phyloP scores from a whole-genome alignment of 2,329 filamentous ascomycete species.

The Paraphaeosphaeria minitans region DNA sequence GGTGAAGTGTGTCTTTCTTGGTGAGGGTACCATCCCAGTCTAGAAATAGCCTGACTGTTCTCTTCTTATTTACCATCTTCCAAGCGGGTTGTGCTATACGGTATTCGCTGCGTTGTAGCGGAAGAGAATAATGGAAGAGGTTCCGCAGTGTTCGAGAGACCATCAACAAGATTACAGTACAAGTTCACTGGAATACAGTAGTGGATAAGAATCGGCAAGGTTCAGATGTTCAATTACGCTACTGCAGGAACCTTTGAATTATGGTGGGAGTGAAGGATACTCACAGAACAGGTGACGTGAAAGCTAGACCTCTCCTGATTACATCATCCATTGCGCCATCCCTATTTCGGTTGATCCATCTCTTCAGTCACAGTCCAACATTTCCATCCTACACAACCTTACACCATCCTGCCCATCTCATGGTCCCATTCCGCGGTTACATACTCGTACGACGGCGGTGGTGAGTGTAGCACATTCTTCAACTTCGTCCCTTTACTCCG shows the following conservation, averaged over 20 bases:
- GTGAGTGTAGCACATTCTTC: background rate
- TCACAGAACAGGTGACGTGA: background rate
- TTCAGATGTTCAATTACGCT: too few species aligned
- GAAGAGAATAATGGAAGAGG: background rate
- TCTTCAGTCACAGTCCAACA: background rate
- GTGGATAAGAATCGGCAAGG: too few species aligned
- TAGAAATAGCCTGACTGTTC: conserved; percentile 29
- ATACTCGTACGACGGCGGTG: background rate
- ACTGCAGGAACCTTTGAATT: too few species aligned
- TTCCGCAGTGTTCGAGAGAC: too few species aligned
- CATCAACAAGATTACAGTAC: too few species aligned
- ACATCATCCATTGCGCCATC: background rate
- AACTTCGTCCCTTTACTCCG: background rate
- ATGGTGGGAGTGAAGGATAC: background rate
- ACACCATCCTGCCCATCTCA: background rate
- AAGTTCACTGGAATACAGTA: too few species aligned
- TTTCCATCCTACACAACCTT: background rate
- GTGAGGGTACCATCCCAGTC: conserved; percentile 58
- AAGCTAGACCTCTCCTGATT: background rate
- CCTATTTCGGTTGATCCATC: background rate
- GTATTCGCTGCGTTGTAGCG: background rate
- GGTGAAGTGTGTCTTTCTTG: conserved; percentile 50
- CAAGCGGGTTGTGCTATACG: background rate
- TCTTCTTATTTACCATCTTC: background rate
- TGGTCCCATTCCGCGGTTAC: background rate